Evolutionary conservation across 106 monocot species (phyloP).

Genomic region (Chionographis japonica): DNA sequence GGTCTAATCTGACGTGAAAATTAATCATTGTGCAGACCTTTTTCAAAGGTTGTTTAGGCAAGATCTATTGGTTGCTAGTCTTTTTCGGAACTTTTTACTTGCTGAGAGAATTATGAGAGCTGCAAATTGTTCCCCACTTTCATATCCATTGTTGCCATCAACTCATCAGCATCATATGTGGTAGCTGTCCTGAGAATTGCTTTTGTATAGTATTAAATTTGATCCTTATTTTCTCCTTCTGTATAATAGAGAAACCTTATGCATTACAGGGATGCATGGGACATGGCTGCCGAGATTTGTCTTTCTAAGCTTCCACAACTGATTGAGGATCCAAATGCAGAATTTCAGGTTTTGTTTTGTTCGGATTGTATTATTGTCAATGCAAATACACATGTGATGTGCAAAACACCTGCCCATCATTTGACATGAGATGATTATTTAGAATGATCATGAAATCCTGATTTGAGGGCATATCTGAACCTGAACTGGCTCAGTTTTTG

Average conservation of each 20-base stretch:
- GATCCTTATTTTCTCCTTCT: not conserved
- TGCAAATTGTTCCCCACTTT: conserved; percentile 94
- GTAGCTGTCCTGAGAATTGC: conserved; percentile 19
- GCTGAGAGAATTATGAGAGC: conserved; percentile 93
- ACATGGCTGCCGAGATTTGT: conserved; percentile 96
- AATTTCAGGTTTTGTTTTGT: conserved; percentile 68
- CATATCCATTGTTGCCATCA: conserved; percentile 70
- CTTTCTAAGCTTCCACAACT: conserved; percentile 81
- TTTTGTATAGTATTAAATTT: not conserved
- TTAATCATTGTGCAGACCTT: conserved; percentile 47
- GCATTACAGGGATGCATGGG: conserved; percentile 89
- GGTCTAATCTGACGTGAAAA: conserved; percentile 4
- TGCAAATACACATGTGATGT: no score
- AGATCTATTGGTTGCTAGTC: conserved; percentile 89
- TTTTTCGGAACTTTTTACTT: conserved; percentile 92
- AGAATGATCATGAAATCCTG: no score
- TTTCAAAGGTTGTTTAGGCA: conserved; percentile 91
- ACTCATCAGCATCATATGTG: conserved; percentile 99
- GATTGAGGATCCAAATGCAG: conserved; percentile 70
- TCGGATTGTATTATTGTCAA: no score
- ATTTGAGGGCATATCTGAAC: no score
- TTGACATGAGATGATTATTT: no score
- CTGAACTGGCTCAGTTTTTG: no score
- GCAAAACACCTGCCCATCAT: no score
- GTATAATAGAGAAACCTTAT: not conserved